phyloP scores from a whole-genome alignment of 2,329 filamentous ascomycete genomes.

The Nemania sp. region DNA sequence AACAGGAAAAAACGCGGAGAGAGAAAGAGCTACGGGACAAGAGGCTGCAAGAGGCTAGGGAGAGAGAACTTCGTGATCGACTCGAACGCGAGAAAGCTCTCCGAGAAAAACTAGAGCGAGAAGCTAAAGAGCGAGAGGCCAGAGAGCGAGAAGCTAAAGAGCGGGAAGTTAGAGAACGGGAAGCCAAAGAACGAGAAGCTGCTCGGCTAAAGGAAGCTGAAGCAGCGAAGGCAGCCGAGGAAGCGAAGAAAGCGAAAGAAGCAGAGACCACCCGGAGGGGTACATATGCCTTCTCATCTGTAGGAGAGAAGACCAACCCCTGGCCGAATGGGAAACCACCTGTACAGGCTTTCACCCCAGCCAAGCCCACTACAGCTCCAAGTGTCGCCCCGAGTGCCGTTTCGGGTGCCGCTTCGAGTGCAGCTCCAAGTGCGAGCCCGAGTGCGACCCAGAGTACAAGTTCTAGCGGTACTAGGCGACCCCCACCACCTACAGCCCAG shows the following conservation, averaged over 20 bases:
- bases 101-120: constrained; percentile 40
- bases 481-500: constrained; percentile 59
- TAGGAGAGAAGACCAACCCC: constrained; percentile 76
- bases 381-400: constrained; percentile 37
- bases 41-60: constrained; percentile 50
- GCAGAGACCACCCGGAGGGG: constrained; percentile 58
- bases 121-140: constrained; percentile 33
- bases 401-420: constrained; percentile 15
- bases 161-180: constrained; percentile 23
- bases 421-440: constrained; percentile 3
- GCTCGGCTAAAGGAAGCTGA: constrained; percentile 32
- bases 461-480: constrained; percentile 44
- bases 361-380: constrained; percentile 43
- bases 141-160: constrained; percentile 54
- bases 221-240: constrained; percentile 40
- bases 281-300: constrained; percentile 72
- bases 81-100: constrained; percentile 39
- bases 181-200: constrained; percentile 37
- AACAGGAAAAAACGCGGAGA: constrained; percentile 52
- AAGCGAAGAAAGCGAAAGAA: constrained; percentile 46
- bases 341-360: constrained; percentile 51
- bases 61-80: constrained; percentile 51
- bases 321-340: constrained; percentile 73
- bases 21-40: constrained; percentile 38
- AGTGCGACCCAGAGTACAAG: constrained; percentile 33